Evolutionary conservation across 805 yeast genomes (phyloP).

Genomic region (Teunomyces tritomae): DNA sequence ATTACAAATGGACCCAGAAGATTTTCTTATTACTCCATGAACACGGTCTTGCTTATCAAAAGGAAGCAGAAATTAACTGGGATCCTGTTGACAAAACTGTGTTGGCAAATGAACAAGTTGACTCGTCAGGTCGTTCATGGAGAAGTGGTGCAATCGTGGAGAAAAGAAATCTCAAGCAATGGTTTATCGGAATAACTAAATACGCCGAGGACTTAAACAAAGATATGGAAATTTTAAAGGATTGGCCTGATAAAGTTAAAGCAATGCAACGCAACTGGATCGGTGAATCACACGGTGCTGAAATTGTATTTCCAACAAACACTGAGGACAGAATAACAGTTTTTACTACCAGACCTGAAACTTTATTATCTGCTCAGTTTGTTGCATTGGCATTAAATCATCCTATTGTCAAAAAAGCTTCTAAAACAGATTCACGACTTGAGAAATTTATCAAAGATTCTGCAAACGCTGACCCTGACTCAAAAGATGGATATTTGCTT

Average conservation of each 20-base stretch:
- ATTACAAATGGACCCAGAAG: slow-evolving; percentile 91
- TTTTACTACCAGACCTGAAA: slow-evolving; percentile 90
- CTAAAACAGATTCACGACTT: slow-evolving; percentile 40
- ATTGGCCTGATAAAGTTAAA: slow-evolving; percentile 90
- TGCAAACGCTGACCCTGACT: slow-evolving; percentile 29
- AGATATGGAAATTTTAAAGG: slow-evolving; percentile 58
- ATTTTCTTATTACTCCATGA: slow-evolving; percentile 71
- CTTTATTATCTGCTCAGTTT: slow-evolving; percentile 78
- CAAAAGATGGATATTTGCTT: slow-evolving; percentile 57
- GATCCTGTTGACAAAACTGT: slow-evolving; percentile 96
- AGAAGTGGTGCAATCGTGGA: slow-evolving; percentile 95
- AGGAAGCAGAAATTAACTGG: slow-evolving; percentile 92
- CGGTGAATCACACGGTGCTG: slow-evolving; percentile 81
- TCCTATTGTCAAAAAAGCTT: slow-evolving; percentile 47
- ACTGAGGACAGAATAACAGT: slow-evolving; percentile 38
- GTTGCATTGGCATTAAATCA: slow-evolving; percentile 76
- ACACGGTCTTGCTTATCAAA: slow-evolving; percentile 80
- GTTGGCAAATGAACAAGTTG: slow-evolving; percentile 94
- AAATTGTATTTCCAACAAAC: slow-evolving; percentile 49
- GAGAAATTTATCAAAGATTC: slow-evolving; percentile 51
- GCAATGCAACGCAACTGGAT: slow-evolving; percentile 94
- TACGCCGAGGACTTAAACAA: slow-evolving; percentile 65
- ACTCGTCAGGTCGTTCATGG: slow-evolving; percentile 88
- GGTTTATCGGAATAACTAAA: slow-evolving; percentile 90
- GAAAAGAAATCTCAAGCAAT: slow-evolving; percentile 75